Conservation (phyloP, 1,139 yeast species). For the Pichia sp. region DNA sequence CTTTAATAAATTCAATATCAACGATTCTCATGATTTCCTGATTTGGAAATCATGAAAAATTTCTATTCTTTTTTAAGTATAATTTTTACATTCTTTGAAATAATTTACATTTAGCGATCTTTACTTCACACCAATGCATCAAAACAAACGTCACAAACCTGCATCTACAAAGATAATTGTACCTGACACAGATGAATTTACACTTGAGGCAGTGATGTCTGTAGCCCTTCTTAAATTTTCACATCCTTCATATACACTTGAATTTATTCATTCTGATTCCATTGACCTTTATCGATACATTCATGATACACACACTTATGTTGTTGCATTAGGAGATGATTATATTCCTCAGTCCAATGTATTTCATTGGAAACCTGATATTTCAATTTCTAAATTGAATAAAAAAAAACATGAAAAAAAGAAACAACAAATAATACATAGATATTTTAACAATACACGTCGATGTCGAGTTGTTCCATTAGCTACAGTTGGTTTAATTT, state of each 20-base stretch:
- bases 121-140: too few species aligned
- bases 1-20: not conserved
- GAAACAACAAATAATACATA: not conserved
- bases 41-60: not conserved
- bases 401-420: not conserved
- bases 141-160: too few species aligned
- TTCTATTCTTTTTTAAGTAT: not conserved
- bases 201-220: too few species aligned
- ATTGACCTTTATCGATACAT: not conserved
- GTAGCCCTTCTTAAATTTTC: too few species aligned
- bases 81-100: too few species aligned
- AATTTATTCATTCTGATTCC: not conserved
- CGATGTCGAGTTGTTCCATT: conserved; percentile 46
- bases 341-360: conserved; percentile 1
- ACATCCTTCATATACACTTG: not conserved
- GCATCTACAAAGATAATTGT: too few species aligned
- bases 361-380: conserved; percentile 3
- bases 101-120: too few species aligned
- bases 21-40: too few species aligned
- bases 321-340: conserved; percentile 1
- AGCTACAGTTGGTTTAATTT: conserved; percentile 87
- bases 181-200: too few species aligned
- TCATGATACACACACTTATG: not conserved
- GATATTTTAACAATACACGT: conserved; percentile 6
- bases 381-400: not conserved